phyloP scores from a whole-genome alignment of 1,284 basidiomycete species.

The Marasmius tenuissimus region DNA sequence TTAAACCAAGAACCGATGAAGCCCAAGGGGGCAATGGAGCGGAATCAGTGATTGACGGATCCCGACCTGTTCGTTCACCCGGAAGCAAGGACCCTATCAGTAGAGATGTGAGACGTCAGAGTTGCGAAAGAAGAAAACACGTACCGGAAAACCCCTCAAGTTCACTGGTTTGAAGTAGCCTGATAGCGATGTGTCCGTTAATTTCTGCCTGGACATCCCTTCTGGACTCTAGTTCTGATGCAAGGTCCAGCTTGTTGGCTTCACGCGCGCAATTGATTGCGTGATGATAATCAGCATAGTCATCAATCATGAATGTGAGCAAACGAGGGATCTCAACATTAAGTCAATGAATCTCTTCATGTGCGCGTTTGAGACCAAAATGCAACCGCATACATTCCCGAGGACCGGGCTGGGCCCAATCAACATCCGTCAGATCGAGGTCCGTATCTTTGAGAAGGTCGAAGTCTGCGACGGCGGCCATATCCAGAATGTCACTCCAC shows the following conservation, averaged over 20 bases:
- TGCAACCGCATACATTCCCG: conserved; percentile 22
- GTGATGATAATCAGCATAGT: conserved; percentile 10
- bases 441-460: conserved; percentile 31
- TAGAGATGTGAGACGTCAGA: too few relatives aligned
- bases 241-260: neutral
- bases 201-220: neutral
- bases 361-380: conserved; percentile 27
- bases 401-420: conserved; percentile 27
- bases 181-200: neutral
- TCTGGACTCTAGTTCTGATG: neutral
- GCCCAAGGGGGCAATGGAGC: too few relatives aligned
- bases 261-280: neutral
- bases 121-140: neutral
- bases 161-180: neutral
- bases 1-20: too few relatives aligned
- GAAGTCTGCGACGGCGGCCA: conserved; percentile 32
- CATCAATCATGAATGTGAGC: conserved; percentile 28
- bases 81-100: too few relatives aligned
- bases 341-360: neutral
- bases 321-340: conserved; percentile 33
- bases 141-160: neutral
- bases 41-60: too few relatives aligned
- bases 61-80: too few relatives aligned
- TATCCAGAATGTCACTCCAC: conserved; percentile 29
- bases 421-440: conserved; percentile 22